phyloP scores from a whole-genome alignment of 2,329 filamentous ascomycete species.

The Pseudogymnoascus sp. region DNA sequence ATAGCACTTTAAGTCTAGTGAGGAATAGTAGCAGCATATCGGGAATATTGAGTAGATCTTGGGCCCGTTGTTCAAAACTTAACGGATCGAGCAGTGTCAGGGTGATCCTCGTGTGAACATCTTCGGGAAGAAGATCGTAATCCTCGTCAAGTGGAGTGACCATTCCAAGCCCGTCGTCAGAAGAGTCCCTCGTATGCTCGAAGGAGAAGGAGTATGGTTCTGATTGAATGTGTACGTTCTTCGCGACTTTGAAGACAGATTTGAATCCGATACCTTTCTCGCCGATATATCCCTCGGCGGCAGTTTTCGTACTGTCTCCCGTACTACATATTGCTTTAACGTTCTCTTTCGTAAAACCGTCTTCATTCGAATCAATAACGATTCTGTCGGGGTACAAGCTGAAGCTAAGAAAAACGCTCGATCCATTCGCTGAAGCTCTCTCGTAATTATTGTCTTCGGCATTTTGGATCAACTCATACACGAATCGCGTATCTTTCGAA shows the following conservation, averaged over 20 bases:
- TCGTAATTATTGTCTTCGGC: constrained; percentile 35
- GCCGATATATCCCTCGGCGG: constrained; percentile 25
- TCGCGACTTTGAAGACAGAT: constrained; percentile 29
- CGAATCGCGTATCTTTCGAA: constrained; percentile 27
- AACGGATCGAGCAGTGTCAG: constrained; percentile 10
- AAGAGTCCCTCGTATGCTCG: constrained; percentile 19
- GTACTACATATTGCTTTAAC: constrained; percentile 33
- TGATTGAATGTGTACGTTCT: constrained; percentile 35
- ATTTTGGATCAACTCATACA: constrained; percentile 33
- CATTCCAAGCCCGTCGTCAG: constrained; percentile 25
- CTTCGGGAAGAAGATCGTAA: constrained; percentile 3
- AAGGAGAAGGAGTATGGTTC: constrained; percentile 33
- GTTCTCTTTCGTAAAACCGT: constrained; percentile 31
- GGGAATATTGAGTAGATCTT: neutral
- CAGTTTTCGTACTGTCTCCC: constrained; percentile 32
- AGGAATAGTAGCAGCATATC: constrained; percentile 13
- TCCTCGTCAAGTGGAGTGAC: constrained; percentile 27
- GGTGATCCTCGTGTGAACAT: constrained; percentile 14
- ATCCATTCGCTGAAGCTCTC: constrained; percentile 8
- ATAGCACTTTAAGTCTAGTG: constrained; percentile 11
- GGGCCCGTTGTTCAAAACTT: constrained; percentile 8
- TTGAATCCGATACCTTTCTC: constrained; percentile 35
- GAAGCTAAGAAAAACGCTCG: constrained; percentile 20
- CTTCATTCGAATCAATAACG: constrained; percentile 32
- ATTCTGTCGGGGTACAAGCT: constrained; percentile 24